Evolutionary conservation across 2,329 filamentous ascomycete genomes (phyloP).

Genomic region (Grosmannia serpens): DNA sequence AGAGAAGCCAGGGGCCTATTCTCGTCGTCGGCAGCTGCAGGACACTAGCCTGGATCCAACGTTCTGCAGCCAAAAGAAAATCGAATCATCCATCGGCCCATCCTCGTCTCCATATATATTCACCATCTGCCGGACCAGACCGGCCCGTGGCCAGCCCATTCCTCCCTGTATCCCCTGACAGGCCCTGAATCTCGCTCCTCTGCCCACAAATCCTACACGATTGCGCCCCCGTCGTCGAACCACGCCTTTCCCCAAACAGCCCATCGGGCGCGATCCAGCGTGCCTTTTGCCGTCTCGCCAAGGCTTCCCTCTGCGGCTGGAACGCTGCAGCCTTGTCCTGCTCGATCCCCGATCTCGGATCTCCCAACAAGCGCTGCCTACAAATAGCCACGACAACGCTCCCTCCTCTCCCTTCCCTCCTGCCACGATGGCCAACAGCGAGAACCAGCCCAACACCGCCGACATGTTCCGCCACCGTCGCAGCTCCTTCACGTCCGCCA

Average conservation of each 20-base stretch:
- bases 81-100: neutral
- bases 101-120: neutral
- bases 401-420: neutral
- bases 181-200: neutral
- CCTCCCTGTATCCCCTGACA: neutral
- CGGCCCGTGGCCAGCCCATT: neutral
- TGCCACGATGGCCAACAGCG: conserved; percentile 13
- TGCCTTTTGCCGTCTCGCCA: neutral
- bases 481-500: conserved; percentile 44
- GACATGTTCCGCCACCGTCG: conserved; percentile 32
- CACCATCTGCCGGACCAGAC: neutral
- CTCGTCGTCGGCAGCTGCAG: neutral
- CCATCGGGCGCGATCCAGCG: neutral
- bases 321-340: neutral
- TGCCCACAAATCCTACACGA: neutral
- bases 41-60: neutral
- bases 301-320: neutral
- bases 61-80: neutral
- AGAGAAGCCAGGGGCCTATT: neutral
- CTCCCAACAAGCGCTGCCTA: neutral
- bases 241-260: neutral
- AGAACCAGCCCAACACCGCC: conserved; percentile 18
- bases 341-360: neutral
- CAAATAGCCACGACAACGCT: neutral
- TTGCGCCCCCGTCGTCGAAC: neutral